A percentile compares a stretch with the other conserved stretches of the same genome.
Conservation (phyloP, 352 stramenopile species). For the Pythium graminicola region DNA sequence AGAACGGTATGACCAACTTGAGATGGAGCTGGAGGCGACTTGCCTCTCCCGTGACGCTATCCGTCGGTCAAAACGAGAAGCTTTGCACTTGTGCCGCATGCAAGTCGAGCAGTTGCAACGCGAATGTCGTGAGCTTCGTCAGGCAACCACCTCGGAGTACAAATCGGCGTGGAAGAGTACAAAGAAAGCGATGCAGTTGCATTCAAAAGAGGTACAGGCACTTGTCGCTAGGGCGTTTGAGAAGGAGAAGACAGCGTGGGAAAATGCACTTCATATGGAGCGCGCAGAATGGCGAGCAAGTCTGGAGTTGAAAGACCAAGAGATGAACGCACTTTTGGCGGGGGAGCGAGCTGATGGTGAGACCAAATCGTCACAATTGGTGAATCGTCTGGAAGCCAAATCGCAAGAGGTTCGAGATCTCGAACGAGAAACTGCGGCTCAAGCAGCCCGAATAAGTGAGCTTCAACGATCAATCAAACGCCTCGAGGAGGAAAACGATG, state of each 20-base stretch:
- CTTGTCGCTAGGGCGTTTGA: constrained; percentile 5
- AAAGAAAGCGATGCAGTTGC: constrained; percentile 1
- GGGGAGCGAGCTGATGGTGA: constrained; percentile 49
- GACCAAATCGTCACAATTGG: constrained; percentile 45
- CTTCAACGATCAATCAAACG: constrained; percentile 31
- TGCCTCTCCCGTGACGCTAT: neutral
- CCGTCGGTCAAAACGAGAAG: neutral
- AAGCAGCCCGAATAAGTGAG: constrained; percentile 6
- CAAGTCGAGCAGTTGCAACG: constrained; percentile 9
- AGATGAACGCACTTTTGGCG: constrained; percentile 38
- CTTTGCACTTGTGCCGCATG: constrained; percentile 7
- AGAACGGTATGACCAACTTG: constrained; percentile 9
- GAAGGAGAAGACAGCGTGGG: constrained; percentile 18
- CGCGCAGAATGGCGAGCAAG: constrained; percentile 36
- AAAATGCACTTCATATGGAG: constrained; percentile 29
- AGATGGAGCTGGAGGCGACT: constrained; percentile 26
- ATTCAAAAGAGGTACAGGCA: constrained; percentile 9
- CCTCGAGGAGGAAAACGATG: constrained; percentile 34
- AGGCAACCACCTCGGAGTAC: constrained; percentile 4
- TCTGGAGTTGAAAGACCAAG: constrained; percentile 43
- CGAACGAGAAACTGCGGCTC: constrained; percentile 3
- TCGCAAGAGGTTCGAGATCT: constrained; percentile 30
- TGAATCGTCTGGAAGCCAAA: constrained; percentile 37
- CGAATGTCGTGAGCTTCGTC: constrained; percentile 13
- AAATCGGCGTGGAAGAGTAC: constrained; percentile 12